Evolutionary conservation across 2,329 filamentous ascomycete genomes (phyloP), one percentile per base, ranked within the genome.

Genomic region (Fusarium sp.): DNA sequence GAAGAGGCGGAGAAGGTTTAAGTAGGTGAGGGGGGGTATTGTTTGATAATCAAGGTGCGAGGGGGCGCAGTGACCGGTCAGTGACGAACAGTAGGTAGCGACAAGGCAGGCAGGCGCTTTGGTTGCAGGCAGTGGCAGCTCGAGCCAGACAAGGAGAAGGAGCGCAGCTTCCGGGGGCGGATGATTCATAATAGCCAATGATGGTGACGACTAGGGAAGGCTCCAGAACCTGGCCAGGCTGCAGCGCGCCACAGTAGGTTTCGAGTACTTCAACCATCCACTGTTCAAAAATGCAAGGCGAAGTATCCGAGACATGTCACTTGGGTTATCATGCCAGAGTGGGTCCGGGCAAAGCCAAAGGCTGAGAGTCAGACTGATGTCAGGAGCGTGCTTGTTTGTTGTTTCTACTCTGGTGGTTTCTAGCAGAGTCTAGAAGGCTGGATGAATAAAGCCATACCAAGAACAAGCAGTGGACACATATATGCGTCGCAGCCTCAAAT

Each of bases 101-200:
- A 54, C 57, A 57, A 65, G 62, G 67, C 60, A 68, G 68, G 65
- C 65, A 41, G 30, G 30, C 24, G 25, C 46, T 20, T 18, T 51
- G 48, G 48, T 32, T 25, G 30, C 45, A 48, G 58, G 49, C 25
- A 64, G 45, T 56, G 58, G 49, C 30, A 64, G 45, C 25, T 24
- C 27, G 40, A 37, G 34, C 34, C 34, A 37, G 34, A 37, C 34
- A 37, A 37, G 34, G 40, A 32, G 24, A 41, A 63, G 68, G 64
- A 71, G 74, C 69, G 74, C 73, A 70, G 69, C 58, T 55, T 61
- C 62, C 57, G 65, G 69, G 72, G 65, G 72, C 66, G 74, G 74
- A 78, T 81, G 79, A 81, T 79, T 80, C 79, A 80, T 78, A 41
- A 46, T 71, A n/a, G 73, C 79, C 74, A 77, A 77, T 77, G 41